Base-by-base conservation (phyloP, 2,329 filamentous ascomycete species). In the Chaetothyriales sp. region DNA sequence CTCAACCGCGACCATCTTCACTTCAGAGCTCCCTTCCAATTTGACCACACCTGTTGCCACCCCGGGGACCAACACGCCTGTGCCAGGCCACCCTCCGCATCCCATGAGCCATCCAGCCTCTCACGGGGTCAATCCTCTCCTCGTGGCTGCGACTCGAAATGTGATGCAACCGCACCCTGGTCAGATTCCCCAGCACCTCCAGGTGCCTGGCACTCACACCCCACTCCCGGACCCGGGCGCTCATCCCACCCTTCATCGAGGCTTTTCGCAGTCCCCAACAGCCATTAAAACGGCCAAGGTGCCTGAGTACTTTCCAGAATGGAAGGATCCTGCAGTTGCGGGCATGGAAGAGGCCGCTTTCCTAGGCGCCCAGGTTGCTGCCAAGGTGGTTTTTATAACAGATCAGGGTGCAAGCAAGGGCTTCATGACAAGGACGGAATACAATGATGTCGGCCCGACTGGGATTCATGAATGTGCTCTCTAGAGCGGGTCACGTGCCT, bases 1-100 rank as follows among this genome's bases (percentile, higher is more conserved):
- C 0, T 89, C 84, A 25, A 90, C 87, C 1, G 88, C 87, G 48
- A 95, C 89, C 43, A 96, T 96, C 62, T 96, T 96, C 74, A 95
- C 89, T 36, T 95, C 88, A 19, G 92, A 98, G 67, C 80, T 96
- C 39, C 92, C 92, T 6, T 95, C 88, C 7, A 90, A 92, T 68
- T 79, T 95, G 64, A 88, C 86, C 26, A 96, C 92, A 0, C 92
- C 92, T 1, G 77, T 84, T 9, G 89, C 87, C 18, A 96, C 90
- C 0, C 90, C 90, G 32, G 80, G 88, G 15, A 92, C 94, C 67
- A 96, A 90, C 1, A 93, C 92, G 0, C 86, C 86, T 1, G 62
- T 70, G 46, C 61, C 62, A 44, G 66, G 66, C 63, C 73, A 61
- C 65, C 72, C 57, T 61, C 69, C 61, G 58, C 71, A 64, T 55